Conservation (phyloP, 2,329 filamentous ascomycete species). For the Talaromyces amestolkiae region DNA sequence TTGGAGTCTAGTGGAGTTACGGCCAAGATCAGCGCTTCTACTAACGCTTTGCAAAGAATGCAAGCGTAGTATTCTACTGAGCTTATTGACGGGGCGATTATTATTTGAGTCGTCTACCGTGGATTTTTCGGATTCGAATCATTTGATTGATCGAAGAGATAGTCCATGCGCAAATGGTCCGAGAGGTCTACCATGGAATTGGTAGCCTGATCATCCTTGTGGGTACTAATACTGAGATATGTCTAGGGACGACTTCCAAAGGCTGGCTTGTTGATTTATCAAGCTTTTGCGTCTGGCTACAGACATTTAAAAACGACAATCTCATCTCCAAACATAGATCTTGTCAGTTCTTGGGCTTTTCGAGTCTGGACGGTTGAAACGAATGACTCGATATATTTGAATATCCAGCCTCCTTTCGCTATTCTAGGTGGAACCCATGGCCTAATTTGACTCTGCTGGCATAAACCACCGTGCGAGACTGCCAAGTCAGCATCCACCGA, state of each 20-base stretch:
- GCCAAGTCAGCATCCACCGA: background rate
- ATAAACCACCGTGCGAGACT: background rate
- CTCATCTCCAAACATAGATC: background rate
- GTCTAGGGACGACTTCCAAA: background rate
- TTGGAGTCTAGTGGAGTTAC: background rate
- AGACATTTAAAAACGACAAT: background rate
- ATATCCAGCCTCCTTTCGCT: background rate
- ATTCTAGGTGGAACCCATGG: background rate
- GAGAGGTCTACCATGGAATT: background rate
- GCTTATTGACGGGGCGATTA: background rate
- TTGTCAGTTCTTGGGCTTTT: background rate
- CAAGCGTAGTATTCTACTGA: background rate
- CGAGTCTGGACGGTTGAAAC: background rate
- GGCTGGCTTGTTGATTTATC: background rate
- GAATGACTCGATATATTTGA: background rate
- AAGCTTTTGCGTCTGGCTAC: background rate
- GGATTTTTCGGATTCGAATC: no score
- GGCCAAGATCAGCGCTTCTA: background rate
- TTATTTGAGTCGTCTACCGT: background rate
- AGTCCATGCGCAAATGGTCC: background rate
- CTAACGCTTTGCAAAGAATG: background rate
- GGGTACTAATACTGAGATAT: background rate
- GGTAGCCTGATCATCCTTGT: background rate
- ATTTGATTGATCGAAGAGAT: background rate
- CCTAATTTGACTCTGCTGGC: background rate